These are phyloP conservation scores for Licmophora abbreviata DNA, from an alignment of 108 stramenopile genomes.

Conservation along the genomic window DNA sequence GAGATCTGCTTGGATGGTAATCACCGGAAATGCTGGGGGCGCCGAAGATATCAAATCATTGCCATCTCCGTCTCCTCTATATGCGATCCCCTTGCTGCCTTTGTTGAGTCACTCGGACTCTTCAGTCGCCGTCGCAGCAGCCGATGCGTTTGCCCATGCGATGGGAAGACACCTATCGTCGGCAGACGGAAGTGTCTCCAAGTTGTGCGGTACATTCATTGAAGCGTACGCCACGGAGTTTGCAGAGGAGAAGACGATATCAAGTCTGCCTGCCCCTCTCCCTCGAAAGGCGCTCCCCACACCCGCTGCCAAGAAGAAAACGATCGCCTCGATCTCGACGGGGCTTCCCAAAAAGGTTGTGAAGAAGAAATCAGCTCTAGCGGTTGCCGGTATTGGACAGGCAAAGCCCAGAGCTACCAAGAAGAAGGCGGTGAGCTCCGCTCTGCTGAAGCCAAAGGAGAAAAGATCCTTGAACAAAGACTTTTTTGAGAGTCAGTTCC, in stretches of 20 bases:
- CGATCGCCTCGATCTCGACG: slow-evolving; percentile 6
- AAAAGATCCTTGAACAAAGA: slow-evolving; percentile 64
- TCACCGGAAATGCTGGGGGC: slow-evolving; percentile 23
- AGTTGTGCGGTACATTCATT: slow-evolving; percentile 61
- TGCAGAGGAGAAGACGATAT: slow-evolving; percentile 17
- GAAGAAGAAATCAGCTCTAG: slow-evolving; percentile 31
- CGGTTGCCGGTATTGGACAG: slow-evolving; percentile 55
- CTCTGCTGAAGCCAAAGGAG: slow-evolving; percentile 59
- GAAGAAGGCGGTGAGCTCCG: slow-evolving; percentile 36
- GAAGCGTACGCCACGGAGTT: slow-evolving; percentile 47
- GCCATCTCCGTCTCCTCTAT: slow-evolving; percentile 68
- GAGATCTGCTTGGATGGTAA: slow-evolving; percentile 52
- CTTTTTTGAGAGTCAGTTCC: slow-evolving; percentile 63
- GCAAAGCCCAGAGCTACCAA: slow-evolving; percentile 37
- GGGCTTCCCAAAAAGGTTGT: slow-evolving; percentile 42
- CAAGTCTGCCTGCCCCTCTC: slow-evolving; percentile 10
- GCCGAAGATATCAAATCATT: slow-evolving; percentile 17
- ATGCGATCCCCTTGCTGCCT: slow-evolving; percentile 73
- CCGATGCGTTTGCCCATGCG: slow-evolving; percentile 50
- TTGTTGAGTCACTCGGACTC: slow-evolving; percentile 48
- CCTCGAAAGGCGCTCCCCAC: slow-evolving; percentile 15
- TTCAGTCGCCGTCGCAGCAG: slow-evolving; percentile 60
- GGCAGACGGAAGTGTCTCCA: slow-evolving; percentile 50
- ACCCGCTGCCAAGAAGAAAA: slow-evolving; percentile 22
- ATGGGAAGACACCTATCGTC: slow-evolving; percentile 59